A percentile compares a stretch with the other conserved stretches of the same genome.
Conservation (phyloP, 169 alveolate genomes). For the Cryptosporidium tyzzeri region DNA sequence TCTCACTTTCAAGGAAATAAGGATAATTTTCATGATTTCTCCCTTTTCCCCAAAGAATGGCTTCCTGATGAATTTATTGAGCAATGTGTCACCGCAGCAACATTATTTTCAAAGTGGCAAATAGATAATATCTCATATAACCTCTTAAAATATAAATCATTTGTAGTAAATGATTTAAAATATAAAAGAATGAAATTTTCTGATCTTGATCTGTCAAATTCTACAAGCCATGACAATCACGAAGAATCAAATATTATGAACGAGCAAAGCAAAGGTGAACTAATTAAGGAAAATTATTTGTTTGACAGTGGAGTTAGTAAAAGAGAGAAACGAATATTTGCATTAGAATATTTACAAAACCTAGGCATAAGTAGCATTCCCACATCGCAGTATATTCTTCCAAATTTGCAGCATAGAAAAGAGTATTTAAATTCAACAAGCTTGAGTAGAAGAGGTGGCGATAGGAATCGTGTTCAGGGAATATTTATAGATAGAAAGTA, state of each 20-base stretch:
- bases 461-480: slow-evolving; percentile 67
- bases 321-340: slow-evolving; percentile 56
- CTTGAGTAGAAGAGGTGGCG: slow-evolving; percentile 72
- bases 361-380: slow-evolving; percentile 53
- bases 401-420: slow-evolving; percentile 23
- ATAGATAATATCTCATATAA: slow-evolving; percentile 77
- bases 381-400: slow-evolving; percentile 41
- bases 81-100: slow-evolving; percentile 82
- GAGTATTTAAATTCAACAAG: slow-evolving; percentile 58
- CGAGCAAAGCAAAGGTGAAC: not conserved
- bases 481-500: slow-evolving; percentile 69
- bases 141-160: slow-evolving; percentile 46
- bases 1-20: slow-evolving; percentile 75
- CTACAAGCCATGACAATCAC: not conserved
- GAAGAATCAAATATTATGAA: not conserved
- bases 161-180: not conserved
- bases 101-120: slow-evolving; percentile 66
- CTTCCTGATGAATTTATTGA: slow-evolving; percentile 81
- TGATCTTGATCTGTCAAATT: not conserved
- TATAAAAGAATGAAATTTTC: slow-evolving; percentile 9
- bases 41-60: slow-evolving; percentile 79
- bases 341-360: slow-evolving; percentile 65
- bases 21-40: slow-evolving; percentile 71
- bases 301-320: slow-evolving; percentile 12
- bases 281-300: not conserved